A percentile compares a stretch with the other conserved stretches of the same genome.
These are phyloP conservation scores for Saururus chinensis DNA, from an alignment of 164 flowering plant species.

Conservation along the genomic window DNA sequence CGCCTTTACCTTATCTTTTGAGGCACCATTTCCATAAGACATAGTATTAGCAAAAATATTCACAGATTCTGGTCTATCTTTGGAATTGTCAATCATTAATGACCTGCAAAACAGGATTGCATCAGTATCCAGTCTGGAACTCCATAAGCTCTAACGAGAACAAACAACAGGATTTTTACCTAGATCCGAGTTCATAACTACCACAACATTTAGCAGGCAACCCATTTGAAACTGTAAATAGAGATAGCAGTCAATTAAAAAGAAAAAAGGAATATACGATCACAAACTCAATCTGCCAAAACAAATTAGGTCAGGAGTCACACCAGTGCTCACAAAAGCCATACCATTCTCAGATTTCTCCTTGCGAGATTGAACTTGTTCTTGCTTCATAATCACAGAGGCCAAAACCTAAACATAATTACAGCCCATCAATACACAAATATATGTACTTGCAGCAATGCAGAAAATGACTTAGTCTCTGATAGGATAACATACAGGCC, in stretches of 20 bases:
- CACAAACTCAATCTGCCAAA: neutral
- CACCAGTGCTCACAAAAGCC: neutral
- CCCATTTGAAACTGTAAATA: neutral
- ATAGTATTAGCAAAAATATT: constrained; percentile 9
- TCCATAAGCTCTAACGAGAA: neutral
- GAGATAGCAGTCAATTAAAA: neutral
- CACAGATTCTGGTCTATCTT: constrained; percentile 29
- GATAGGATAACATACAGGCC: neutral
- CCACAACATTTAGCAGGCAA: neutral
- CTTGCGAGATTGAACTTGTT: neutral
- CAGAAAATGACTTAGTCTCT: neutral
- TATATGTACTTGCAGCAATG: neutral
- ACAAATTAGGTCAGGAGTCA: neutral
- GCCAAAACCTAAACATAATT: neutral
- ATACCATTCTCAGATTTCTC: neutral
- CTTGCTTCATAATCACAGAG: neutral
- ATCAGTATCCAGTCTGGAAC: neutral
- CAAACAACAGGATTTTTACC: neutral
- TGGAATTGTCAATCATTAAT: constrained; percentile 18
- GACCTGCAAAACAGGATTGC: constrained; percentile 20
- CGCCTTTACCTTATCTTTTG: constrained; percentile 28
- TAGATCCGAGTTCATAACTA: neutral
- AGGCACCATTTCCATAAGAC: constrained; percentile 10
- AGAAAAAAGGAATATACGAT: no score
- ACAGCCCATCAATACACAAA: neutral